Evolutionary conservation across 164 flowering plant species (phyloP).

Genomic region (Chimonanthus praecox): DNA sequence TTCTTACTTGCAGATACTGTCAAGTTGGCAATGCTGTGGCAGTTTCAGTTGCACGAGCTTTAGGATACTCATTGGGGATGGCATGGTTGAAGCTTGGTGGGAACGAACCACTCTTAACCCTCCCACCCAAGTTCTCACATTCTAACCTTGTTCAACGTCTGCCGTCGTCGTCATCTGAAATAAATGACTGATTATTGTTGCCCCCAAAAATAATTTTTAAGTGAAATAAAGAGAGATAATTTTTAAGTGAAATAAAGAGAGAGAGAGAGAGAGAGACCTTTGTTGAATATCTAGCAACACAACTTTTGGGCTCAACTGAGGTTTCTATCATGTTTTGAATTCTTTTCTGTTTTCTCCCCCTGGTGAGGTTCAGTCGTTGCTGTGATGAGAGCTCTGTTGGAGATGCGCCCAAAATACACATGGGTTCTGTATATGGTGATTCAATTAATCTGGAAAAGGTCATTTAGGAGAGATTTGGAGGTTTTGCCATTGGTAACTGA

Average conservation of each 20-base stretch:
- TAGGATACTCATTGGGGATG: constrained; percentile 71
- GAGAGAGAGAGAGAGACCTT: background rate
- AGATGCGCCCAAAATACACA: no score
- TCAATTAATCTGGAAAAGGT: no score
- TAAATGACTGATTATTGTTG: constrained; percentile 3
- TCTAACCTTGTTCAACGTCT: constrained; percentile 19
- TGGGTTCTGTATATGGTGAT: no score
- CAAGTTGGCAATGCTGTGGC: constrained; percentile 93
- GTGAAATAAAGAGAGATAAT: background rate
- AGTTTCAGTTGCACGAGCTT: constrained; percentile 62
- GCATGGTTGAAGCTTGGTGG: constrained; percentile 38
- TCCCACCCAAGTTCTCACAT: constrained; percentile 57
- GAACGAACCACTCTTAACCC: constrained; percentile 40
- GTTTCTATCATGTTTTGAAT: no score
- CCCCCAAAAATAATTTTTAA: background rate
- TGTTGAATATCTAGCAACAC: no score
- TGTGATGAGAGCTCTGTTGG: no score
- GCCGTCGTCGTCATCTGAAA: constrained; percentile 14
- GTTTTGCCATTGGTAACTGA: no score
- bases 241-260: background rate
- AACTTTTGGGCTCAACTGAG: no score
- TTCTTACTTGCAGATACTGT: constrained; percentile 39
- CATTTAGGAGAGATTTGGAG: no score
- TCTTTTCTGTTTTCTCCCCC: no score
- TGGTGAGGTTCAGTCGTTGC: no score